A percentile compares a stretch with the other conserved stretches of the same genome.
Evolutionary conservation across 306 rosid species (phyloP).

Genomic region (Medicago truncatula): DNA sequence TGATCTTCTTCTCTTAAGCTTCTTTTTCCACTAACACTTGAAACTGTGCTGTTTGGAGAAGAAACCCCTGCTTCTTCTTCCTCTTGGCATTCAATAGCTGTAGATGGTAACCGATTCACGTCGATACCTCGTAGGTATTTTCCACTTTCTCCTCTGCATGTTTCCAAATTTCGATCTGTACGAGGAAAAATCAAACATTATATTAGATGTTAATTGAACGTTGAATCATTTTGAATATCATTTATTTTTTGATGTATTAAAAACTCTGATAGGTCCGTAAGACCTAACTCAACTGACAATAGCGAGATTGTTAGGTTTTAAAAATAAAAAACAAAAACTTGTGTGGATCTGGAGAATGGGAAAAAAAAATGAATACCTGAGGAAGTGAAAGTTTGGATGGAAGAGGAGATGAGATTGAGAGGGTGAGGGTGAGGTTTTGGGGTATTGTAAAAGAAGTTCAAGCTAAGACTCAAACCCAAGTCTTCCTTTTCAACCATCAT

Average conservation of each 20-base stretch:
- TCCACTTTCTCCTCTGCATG: slow-evolving; percentile 52
- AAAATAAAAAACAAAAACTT: no score
- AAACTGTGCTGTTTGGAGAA: slow-evolving; percentile 92
- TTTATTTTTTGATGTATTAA: no score
- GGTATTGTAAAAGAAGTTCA: slow-evolving; percentile 55
- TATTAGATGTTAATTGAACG: no score
- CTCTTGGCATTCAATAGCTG: slow-evolving; percentile 57
- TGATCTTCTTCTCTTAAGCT: slow-evolving; percentile 78
- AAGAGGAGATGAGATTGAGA: slow-evolving; percentile 49
- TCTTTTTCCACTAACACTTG: slow-evolving; percentile 90
- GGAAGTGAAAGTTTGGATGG: slow-evolving; percentile 51
- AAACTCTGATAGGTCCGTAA: no score
- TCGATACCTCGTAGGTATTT: slow-evolving; percentile 78
- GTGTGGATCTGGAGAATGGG: slow-evolving; percentile 45
- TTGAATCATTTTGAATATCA: no score
- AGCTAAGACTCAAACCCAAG: slow-evolving; percentile 76
- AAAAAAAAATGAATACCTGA: slow-evolving; percentile 44
- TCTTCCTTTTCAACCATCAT: slow-evolving; percentile 69
- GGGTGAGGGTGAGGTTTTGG: slow-evolving; percentile 49
- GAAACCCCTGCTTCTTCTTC: slow-evolving; percentile 71
- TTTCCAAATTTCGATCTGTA: slow-evolving; percentile 68
- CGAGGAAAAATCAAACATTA: neutral
- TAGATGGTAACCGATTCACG: slow-evolving; percentile 78
- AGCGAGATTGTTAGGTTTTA: no score
- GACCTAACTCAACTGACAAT: no score